These are phyloP conservation scores for Colletotrichum sp. DNA, from an alignment of 2,329 filamentous ascomycete species.

Conservation along the genomic window DNA sequence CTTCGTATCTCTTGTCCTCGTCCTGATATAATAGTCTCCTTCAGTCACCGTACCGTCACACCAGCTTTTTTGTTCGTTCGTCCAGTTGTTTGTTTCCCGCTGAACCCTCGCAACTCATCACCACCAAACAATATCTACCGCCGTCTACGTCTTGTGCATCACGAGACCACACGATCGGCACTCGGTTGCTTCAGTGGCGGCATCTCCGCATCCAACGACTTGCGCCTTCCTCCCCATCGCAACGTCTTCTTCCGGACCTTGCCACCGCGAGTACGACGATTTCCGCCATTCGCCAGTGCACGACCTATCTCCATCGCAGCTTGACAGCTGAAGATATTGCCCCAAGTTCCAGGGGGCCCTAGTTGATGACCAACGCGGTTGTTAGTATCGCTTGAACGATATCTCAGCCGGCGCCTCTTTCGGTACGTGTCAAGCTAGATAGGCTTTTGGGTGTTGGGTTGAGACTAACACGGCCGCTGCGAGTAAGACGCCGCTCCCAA, in stretches of 20 bases:
- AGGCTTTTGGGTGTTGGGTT: neutral
- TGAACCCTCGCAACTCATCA: neutral
- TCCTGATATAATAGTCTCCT: constrained; percentile 10
- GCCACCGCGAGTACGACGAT: neutral
- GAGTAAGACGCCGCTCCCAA: constrained; percentile 12
- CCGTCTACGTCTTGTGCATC: neutral
- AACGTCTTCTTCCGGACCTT: neutral
- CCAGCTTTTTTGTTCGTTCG: neutral
- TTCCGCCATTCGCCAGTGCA: neutral
- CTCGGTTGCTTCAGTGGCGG: neutral
- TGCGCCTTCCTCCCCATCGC: neutral
- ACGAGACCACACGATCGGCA: neutral
- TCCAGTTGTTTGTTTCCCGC: neutral
- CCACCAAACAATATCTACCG: neutral
- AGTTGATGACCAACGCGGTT: neutral
- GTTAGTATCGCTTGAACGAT: neutral
- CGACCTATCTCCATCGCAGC: neutral
- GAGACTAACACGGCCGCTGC: constrained; percentile 14
- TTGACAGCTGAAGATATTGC: constrained; percentile 15
- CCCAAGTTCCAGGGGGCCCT: constrained; percentile 10
- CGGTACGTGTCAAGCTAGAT: constrained; percentile 4
- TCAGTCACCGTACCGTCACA: neutral
- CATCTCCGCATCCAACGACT: neutral
- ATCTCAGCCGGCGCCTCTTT: neutral
- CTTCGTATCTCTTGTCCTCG: neutral